Percentiles rank a stretch among this genome's conserved stretches.
These are phyloP conservation scores for Solanum corneliomulleri DNA, from an alignment of 257 asterid species.

Conservation along the genomic window DNA sequence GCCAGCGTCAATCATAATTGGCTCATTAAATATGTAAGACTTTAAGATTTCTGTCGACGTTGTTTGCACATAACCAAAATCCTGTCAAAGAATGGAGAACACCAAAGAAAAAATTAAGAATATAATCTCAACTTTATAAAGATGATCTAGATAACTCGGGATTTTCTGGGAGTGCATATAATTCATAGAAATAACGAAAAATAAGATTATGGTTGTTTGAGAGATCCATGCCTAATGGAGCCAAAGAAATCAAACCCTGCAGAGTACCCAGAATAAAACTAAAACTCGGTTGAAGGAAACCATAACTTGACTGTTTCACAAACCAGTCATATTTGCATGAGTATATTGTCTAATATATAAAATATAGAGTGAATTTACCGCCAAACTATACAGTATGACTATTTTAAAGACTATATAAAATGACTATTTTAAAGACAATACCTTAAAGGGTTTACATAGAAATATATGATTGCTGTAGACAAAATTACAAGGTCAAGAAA, in stretches of 20 bases:
- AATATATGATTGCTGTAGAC: background rate
- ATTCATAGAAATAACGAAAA: background rate
- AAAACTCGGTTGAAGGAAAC: background rate
- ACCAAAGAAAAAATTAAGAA: background rate
- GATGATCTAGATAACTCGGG: background rate
- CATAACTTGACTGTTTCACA: background rate
- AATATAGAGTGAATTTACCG: background rate
- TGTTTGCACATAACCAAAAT: conserved; percentile 95
- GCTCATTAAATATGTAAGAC: conserved; percentile 90
- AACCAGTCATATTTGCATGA: background rate
- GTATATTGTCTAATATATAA: background rate
- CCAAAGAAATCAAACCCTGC: background rate
- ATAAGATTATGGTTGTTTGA: background rate
- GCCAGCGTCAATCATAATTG: conserved; percentile 87
- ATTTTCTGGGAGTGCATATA: background rate
- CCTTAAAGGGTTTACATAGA: background rate
- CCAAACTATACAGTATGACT: background rate
- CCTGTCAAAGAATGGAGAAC: conserved; percentile 39
- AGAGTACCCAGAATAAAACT: background rate
- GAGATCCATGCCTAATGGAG: background rate
- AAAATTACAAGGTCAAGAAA: background rate
- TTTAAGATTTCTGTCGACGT: conserved; percentile 96
- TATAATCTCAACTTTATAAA: background rate
- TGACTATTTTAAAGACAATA: background rate
- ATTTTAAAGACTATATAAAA: background rate